phyloP scores from a whole-genome alignment of 371 early-diverging fungal genomes.

The Massospora cicadina region DNA sequence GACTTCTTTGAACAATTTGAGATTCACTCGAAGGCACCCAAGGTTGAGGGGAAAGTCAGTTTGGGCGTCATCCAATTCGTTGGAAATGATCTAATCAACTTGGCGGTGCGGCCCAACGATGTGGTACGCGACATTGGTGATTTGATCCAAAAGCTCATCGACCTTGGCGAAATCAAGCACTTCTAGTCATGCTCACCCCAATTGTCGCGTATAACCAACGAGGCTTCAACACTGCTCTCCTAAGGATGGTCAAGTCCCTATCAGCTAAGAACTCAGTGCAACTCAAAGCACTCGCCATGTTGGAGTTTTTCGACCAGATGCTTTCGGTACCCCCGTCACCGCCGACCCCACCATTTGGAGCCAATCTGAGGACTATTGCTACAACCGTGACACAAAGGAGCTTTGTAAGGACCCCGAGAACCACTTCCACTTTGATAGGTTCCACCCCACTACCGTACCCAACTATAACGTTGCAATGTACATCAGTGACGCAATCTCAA shows the following conservation, averaged over 20 bases:
- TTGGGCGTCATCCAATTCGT: background rate
- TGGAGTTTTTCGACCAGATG: background rate
- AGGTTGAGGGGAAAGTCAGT: background rate
- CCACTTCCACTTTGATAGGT: background rate
- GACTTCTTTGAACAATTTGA: background rate
- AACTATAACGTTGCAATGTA: slow-evolving; percentile 1
- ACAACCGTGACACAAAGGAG: background rate
- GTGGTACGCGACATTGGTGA: background rate
- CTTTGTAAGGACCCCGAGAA: background rate
- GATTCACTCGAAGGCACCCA: background rate
- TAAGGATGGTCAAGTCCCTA: background rate
- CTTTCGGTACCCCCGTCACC: background rate
- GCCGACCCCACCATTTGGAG: background rate
- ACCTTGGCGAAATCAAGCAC: background rate
- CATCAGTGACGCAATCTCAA: background rate
- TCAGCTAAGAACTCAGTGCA: background rate
- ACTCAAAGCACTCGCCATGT: background rate
- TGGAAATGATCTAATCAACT: background rate
- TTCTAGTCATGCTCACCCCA: background rate
- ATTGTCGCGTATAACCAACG: background rate
- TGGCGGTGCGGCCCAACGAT: background rate
- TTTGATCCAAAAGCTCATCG: background rate
- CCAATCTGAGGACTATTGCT: background rate
- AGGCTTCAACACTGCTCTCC: background rate
- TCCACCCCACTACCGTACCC: background rate